Evolutionary conservation across 495 filamentous ascomycete species (phyloP).

Genomic region (Talaromyces stipitatus): DNA sequence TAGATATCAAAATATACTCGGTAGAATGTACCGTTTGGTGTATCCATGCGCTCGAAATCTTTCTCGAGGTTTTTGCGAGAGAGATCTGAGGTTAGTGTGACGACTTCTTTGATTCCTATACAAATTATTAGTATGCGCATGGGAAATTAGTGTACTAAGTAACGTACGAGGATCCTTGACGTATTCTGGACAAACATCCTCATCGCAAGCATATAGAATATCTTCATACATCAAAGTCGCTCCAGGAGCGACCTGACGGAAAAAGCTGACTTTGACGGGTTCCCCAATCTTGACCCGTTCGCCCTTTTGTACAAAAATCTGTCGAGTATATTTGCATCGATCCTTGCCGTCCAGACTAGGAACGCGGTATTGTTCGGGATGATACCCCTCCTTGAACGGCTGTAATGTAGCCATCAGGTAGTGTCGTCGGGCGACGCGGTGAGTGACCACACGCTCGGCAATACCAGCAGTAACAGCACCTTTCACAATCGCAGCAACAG

Average conservation of each 20-base stretch:
- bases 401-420: conserved; percentile 99
- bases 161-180: conserved; percentile 97
- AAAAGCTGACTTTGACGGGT: conserved; percentile 97
- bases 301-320: conserved; percentile 98
- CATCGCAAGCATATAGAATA: conserved; percentile 95
- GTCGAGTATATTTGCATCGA: conserved; percentile 95
- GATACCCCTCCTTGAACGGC: conserved; percentile 97
- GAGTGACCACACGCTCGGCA: conserved; percentile 91
- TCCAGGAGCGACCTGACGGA: conserved; percentile 94
- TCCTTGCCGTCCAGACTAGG: conserved; percentile 95
- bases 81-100: conserved; percentile 93
- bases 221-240: conserved; percentile 99
- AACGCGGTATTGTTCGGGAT: conserved; percentile 95
- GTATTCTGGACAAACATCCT: conserved; percentile 96
- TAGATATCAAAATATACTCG: conserved; percentile 76
- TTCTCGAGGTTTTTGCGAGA: conserved; percentile 98
- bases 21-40: conserved; percentile 97
- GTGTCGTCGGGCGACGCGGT: conserved; percentile 94
- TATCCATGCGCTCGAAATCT: conserved; percentile 99
- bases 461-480: conserved; percentile 86
- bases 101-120: conserved; percentile 96
- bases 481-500: conserved; percentile 74
- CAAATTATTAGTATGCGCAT: conserved; percentile 1
- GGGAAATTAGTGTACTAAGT: neutral
- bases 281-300: conserved; percentile 98